Evolutionary conservation across 2,329 filamentous ascomycete genomes (phyloP), one percentile per base, ranked within the genome.

Genomic region (Pseudocercospora pini-densiflorae): DNA sequence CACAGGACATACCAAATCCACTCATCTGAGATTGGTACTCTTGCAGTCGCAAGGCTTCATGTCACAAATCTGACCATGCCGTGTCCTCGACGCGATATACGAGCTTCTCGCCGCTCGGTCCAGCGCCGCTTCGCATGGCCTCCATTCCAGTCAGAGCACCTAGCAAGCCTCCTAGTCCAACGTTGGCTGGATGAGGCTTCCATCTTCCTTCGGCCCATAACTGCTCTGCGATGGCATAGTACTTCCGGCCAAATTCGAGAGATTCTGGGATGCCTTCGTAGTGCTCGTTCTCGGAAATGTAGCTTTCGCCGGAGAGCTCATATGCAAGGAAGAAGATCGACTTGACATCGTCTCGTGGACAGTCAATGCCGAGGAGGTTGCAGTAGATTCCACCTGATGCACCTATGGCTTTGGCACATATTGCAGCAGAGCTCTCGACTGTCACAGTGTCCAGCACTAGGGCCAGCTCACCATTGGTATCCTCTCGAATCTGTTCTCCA

Each of bases 71-170:
- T 29, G 23, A 33, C 29, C 57, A 64, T 5, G 8, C 19, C 21
- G 65, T 70, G 9, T 68, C 68, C 5, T 67, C 69, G 51, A 83
- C 75, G 45, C 74, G 75, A 73, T 82, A 82, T 3, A 84, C 80
- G 62, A 83, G 63, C 72, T 84, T 83, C 67, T 77, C 72, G 4
- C 79, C 81, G 66, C 78, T 81, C 24, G 66, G 66, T 36, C 81
- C 78, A 66, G 78, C 80, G 8, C 76, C 77, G 19, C 79, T 71
- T 68, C 74, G 77, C 71, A 83, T 66, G 33, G 76, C 63, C 59
- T 80, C 70, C 64, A 83, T 54, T 0, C 81, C 81, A 7, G 79
- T 78, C 16, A 79, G 31, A 5, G 82, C 74, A 24, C 77, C 79
- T 29, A 76, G 72, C 61, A 84, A 68, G 0, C 82, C 82, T 16